Conservation (phyloP, 148 eudicot species). For the Nepenthes mirabilis region DNA sequence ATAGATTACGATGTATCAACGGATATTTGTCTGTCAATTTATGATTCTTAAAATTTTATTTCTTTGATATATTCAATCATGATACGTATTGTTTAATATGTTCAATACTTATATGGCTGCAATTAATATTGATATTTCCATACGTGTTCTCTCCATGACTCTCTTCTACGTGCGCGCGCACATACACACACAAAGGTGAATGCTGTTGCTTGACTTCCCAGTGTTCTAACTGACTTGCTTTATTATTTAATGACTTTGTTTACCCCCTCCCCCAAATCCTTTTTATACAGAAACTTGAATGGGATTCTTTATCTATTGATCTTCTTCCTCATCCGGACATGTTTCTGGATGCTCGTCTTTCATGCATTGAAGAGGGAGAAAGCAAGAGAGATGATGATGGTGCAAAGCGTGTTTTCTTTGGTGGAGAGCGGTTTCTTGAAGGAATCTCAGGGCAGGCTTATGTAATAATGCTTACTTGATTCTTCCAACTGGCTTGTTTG, state of each 20-base stretch:
- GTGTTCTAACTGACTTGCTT: neutral
- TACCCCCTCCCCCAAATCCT: neutral
- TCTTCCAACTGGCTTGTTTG: neutral
- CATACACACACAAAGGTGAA: too few species aligned
- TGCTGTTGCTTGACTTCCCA: neutral
- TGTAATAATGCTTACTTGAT: conserved; percentile 28
- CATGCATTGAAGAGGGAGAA: conserved; percentile 35
- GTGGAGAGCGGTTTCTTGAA: conserved; percentile 94
- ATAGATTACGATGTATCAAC: too few species aligned
- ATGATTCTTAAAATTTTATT: too few species aligned
- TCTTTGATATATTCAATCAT: too few species aligned
- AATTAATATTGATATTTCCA: too few species aligned
- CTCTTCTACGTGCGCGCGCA: too few species aligned
- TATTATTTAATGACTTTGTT: neutral
- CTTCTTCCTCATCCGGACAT: conserved; percentile 98
- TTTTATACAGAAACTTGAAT: conserved; percentile 71
- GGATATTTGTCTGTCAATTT: too few species aligned
- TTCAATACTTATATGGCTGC: too few species aligned
- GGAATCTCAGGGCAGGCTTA: conserved; percentile 94
- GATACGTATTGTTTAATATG: too few species aligned
- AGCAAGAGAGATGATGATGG: conserved; percentile 84
- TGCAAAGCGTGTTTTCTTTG: conserved; percentile 86
- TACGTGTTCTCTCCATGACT: too few species aligned
- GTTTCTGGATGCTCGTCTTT: conserved; percentile 57
- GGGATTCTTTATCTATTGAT: conserved; percentile 86